A percentile compares a stretch with the other conserved stretches of the same genome.
These are phyloP conservation scores for Penicillium macrosclerotiorum DNA, from an alignment of 495 filamentous ascomycete genomes.

Conservation along the genomic window DNA sequence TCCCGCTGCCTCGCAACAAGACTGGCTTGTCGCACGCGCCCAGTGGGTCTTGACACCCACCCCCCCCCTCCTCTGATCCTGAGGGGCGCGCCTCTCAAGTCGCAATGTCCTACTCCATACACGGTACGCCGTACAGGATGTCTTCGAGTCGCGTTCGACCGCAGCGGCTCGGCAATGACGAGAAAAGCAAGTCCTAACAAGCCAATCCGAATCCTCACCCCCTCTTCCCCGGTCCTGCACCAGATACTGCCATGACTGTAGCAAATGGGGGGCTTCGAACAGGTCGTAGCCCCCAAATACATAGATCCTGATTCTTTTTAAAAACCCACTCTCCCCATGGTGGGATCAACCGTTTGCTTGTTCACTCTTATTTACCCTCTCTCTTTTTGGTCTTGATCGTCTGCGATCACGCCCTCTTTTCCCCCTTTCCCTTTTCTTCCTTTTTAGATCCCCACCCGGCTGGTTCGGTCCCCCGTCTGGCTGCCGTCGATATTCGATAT, in stretches of 20 bases:
- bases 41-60: no score
- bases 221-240: no score
- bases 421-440: not conserved
- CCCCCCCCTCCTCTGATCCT: no score
- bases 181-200: slow-evolving; percentile 8
- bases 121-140: no score
- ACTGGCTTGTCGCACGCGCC: no score
- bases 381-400: not conserved
- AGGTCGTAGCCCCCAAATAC: slow-evolving; percentile 4
- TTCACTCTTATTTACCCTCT: slow-evolving; percentile 3
- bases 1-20: no score
- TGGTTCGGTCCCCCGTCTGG: not conserved
- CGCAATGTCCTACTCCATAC: no score
- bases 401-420: not conserved
- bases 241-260: no score
- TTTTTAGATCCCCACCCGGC: not conserved
- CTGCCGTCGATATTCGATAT: no score
- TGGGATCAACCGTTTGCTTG: slow-evolving; percentile 2
- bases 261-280: no score
- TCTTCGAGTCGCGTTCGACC: slow-evolving; percentile 9
- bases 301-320: slow-evolving; percentile 10
- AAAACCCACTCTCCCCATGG: slow-evolving; percentile 14
- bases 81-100: no score
- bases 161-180: slow-evolving; percentile 16
- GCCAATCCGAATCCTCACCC: not conserved